A percentile compares a stretch with the other conserved stretches of the same genome.
Evolutionary conservation across 2,329 filamentous ascomycete genomes (phyloP).

Genomic region (Bipolaris zeicola): DNA sequence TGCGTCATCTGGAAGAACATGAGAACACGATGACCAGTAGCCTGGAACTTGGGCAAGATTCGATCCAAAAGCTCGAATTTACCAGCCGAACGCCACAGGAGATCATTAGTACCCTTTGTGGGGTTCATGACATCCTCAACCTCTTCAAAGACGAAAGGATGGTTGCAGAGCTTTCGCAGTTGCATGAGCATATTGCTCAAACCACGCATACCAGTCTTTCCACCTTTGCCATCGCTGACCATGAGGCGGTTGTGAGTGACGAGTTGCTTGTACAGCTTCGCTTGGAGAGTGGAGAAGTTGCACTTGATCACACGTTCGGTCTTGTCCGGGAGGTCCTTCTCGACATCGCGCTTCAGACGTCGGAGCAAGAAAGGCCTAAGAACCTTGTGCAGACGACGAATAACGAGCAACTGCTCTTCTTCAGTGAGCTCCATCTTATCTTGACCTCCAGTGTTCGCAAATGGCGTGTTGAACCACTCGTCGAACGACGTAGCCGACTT

Average conservation of each 20-base stretch:
- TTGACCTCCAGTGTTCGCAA: constrained; percentile 95
- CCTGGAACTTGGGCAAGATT: constrained; percentile 89
- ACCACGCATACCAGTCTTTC: constrained; percentile 91
- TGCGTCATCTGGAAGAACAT: constrained; percentile 99
- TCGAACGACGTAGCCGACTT: constrained; percentile 99
- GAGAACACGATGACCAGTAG: constrained; percentile 88
- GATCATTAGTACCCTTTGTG: constrained; percentile 82
- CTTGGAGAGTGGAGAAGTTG: constrained; percentile 93
- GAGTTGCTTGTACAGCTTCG: constrained; percentile 96
- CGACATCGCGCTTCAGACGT: constrained; percentile 98
- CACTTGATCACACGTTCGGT: constrained; percentile 99
- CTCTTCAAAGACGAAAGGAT: constrained; percentile 97
- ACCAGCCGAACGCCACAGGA: constrained; percentile 92
- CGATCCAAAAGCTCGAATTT: constrained; percentile 97
- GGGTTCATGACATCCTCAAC: constrained; percentile 99
- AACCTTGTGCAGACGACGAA: constrained; percentile 97
- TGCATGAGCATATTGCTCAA: constrained; percentile 99
- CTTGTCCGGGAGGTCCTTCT: constrained; percentile 98
- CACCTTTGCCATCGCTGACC: constrained; percentile 92
- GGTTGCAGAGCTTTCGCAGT: constrained; percentile 96
- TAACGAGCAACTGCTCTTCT: constrained; percentile 99
- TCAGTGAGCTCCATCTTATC: constrained; percentile 99
- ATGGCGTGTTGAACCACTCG: constrained; percentile 99
- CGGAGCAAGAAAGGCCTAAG: constrained; percentile 94
- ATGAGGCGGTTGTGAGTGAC: constrained; percentile 93